Evolutionary conservation across 176 grass and related monocot species (phyloP).

Genomic region (Carex pumila): DNA sequence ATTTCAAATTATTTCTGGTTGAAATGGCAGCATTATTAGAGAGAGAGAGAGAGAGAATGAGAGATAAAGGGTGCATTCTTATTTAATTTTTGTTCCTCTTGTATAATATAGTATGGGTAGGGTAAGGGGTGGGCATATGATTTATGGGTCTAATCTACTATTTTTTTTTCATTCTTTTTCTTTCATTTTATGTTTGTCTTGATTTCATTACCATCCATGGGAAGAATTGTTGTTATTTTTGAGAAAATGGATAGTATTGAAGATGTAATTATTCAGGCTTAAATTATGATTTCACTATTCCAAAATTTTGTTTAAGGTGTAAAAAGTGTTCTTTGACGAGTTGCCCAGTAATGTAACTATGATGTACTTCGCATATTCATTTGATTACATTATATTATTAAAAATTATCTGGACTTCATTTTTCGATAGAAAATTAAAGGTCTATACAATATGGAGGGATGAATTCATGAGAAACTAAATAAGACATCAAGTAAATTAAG

Average conservation of each 20-base stretch:
- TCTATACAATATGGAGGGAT: not conserved
- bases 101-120: conserved; percentile 4
- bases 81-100: not conserved
- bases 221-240: conserved; percentile 10
- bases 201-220: conserved; percentile 21
- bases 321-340: not conserved
- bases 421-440: not conserved
- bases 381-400: not conserved
- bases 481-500: too few species aligned
- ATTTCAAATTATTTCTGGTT: not conserved
- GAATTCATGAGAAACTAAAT: not conserved
- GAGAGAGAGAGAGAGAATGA: not conserved
- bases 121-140: not conserved
- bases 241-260: conserved; percentile 19
- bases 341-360: not conserved
- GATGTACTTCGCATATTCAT: not conserved
- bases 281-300: conserved; percentile 1
- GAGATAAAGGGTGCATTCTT: not conserved
- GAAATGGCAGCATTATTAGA: conserved; percentile 14
- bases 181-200: conserved; percentile 5
- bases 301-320: not conserved
- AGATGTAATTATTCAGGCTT: conserved; percentile 23
- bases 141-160: conserved; percentile 10
- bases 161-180: not conserved
- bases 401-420: not conserved